phyloP scores from a whole-genome alignment of 768 basidiomycete genomes.

The Boletus rubroflammeus region DNA sequence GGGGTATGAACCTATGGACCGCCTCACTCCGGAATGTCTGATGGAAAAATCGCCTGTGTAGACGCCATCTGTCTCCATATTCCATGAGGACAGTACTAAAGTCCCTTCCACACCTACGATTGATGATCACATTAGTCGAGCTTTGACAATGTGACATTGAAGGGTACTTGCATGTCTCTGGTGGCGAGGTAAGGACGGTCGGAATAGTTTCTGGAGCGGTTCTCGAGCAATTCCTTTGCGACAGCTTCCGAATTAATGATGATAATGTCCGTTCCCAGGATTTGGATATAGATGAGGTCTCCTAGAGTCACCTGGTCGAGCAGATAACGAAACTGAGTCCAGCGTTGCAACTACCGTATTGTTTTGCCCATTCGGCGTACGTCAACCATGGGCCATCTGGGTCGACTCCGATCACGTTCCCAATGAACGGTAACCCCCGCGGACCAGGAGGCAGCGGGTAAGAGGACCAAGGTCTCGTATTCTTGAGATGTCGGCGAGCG shows the following conservation, averaged over 20 bases:
- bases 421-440: constrained; percentile 34
- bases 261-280: constrained; percentile 43
- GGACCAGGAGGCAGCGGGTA: constrained; percentile 38
- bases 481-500: constrained; percentile 5
- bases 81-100: constrained; percentile 24
- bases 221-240: constrained; percentile 45
- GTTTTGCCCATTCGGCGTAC: constrained; percentile 38
- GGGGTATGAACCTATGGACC: constrained; percentile 26
- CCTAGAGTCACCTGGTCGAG: constrained; percentile 24
- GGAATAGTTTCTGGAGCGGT: constrained; percentile 46
- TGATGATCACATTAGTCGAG: background rate
- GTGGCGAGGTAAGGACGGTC: constrained; percentile 40
- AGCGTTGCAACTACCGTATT: constrained; percentile 28
- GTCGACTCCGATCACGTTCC: constrained; percentile 36
- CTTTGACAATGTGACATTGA: background rate
- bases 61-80: constrained; percentile 34
- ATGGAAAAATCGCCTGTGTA: constrained; percentile 30
- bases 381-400: constrained; percentile 32
- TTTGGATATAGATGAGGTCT: constrained; percentile 46
- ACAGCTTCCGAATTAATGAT: constrained; percentile 44
- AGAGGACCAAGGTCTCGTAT: background rate
- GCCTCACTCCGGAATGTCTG: constrained; percentile 23
- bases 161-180: constrained; percentile 5
- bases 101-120: constrained; percentile 18
- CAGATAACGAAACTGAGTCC: background rate